Percentiles rank a stretch among this genome's conserved stretches.
Conservation (phyloP, 2,329 filamentous ascomycete genomes). For the Diaporthe velutina region DNA sequence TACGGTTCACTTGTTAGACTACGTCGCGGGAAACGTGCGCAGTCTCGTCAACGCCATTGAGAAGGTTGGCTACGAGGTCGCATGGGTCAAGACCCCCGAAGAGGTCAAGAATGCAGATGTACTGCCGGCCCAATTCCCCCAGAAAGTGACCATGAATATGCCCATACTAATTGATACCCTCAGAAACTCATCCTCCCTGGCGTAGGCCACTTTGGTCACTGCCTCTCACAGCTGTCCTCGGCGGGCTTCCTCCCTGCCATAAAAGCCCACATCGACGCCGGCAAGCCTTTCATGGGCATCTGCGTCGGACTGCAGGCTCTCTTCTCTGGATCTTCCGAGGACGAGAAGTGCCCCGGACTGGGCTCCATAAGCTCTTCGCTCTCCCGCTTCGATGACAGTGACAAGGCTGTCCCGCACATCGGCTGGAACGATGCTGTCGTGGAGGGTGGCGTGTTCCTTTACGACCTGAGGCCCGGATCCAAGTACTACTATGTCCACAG, state of each 20-base stretch:
- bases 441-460: slow-evolving; percentile 67
- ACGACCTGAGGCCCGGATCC: slow-evolving; percentile 81
- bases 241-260: slow-evolving; percentile 90
- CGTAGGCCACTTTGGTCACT: slow-evolving; percentile 98
- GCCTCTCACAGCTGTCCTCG: slow-evolving; percentile 83
- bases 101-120: slow-evolving; percentile 90
- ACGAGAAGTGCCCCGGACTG: slow-evolving; percentile 78
- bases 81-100: slow-evolving; percentile 89
- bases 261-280: slow-evolving; percentile 82
- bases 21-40: slow-evolving; percentile 95
- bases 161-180: slow-evolving; percentile 19
- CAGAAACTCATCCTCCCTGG: slow-evolving; percentile 95
- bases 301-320: slow-evolving; percentile 95
- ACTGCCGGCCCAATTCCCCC: slow-evolving; percentile 45
- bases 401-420: slow-evolving; percentile 97
- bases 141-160: slow-evolving; percentile 36
- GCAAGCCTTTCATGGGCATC: slow-evolving; percentile 99
- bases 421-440: slow-evolving; percentile 95
- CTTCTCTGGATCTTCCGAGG: slow-evolving; percentile 88
- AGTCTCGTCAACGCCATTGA: slow-evolving; percentile 98
- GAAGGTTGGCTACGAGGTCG: slow-evolving; percentile 91
- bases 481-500: slow-evolving; percentile 99
- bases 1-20: slow-evolving; percentile 83
- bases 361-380: slow-evolving; percentile 80
- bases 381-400: slow-evolving; percentile 79